Conservation (phyloP, 192 early-diverging fungal genomes). For the Ambispora gerdemannii region DNA sequence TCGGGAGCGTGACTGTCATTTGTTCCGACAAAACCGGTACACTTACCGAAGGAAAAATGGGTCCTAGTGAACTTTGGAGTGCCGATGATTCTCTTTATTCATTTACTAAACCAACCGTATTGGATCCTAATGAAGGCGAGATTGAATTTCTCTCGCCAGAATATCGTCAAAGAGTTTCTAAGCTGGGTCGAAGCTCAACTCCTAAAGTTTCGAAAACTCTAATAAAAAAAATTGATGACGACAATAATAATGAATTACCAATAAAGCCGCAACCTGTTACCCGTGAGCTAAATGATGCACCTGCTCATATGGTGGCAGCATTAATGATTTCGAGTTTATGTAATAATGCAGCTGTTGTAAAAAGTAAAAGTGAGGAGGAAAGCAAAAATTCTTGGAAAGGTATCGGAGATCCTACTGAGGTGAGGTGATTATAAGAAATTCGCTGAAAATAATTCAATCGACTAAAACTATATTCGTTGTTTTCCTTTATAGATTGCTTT, state of each 20-base stretch:
- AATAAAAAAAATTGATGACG: not conserved
- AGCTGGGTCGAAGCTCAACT: not conserved
- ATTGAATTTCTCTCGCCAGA: constrained; percentile 30
- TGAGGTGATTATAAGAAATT: constrained; percentile 33
- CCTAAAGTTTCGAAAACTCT: not conserved
- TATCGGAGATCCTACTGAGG: constrained; percentile 94
- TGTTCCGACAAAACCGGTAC: constrained; percentile 98
- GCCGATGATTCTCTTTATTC: constrained; percentile 60
- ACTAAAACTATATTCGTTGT: not conserved
- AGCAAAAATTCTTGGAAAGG: constrained; percentile 65
- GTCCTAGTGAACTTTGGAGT: constrained; percentile 80
- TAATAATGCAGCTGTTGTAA: constrained; percentile 78
- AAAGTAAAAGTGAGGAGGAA: constrained; percentile 48
- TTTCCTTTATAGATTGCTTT: constrained; percentile 51
- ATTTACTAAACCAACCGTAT: constrained; percentile 59
- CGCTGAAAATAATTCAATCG: no score
- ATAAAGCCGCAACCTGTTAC: constrained; percentile 41
- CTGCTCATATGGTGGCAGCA: constrained; percentile 53
- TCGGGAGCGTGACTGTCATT: constrained; percentile 93
- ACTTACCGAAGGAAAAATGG: constrained; percentile 98
- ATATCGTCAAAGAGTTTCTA: not conserved
- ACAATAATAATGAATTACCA: constrained; percentile 11
- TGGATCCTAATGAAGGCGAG: constrained; percentile 50
- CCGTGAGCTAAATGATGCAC: constrained; percentile 42
- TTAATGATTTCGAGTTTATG: constrained; percentile 79